phyloP scores from a whole-genome alignment of 345 rosid genomes.

The Eucalyptus melliodora region DNA sequence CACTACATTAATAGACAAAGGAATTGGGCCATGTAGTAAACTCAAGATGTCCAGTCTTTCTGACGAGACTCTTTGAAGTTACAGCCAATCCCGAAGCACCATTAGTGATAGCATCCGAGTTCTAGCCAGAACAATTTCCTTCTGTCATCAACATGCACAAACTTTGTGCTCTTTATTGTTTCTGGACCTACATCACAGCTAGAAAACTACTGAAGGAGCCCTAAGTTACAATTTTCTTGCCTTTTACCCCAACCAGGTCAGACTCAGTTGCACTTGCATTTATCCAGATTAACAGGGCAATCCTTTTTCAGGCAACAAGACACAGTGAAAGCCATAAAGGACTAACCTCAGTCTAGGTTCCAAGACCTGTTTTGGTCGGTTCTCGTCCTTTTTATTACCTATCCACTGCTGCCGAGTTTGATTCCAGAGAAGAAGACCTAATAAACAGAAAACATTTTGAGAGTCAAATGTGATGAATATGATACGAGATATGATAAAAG shows the following conservation, averaged over 20 bases:
- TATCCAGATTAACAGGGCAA: not conserved
- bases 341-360: slow-evolving; percentile 61
- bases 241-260: not conserved
- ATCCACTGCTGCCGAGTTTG: slow-evolving; percentile 77
- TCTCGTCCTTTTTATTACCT: slow-evolving; percentile 35
- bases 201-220: not conserved
- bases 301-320: not conserved
- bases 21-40: not conserved
- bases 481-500: not conserved
- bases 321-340: not conserved
- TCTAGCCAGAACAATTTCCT: not conserved
- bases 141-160: not conserved
- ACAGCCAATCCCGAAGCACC: not conserved
- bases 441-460: not conserved
- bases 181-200: not conserved
- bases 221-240: not conserved
- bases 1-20: not conserved
- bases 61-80: not conserved
- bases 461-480: not conserved
- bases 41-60: not conserved
- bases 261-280: not conserved
- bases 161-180: not conserved
- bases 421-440: slow-evolving; percentile 81
- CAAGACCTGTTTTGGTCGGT: slow-evolving; percentile 8
- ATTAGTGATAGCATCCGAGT: not conserved